Evolutionary conservation across 140 eudicot species (phyloP), one percentile per base, ranked within the genome.

Genomic region (Bidens hawaiensis): DNA sequence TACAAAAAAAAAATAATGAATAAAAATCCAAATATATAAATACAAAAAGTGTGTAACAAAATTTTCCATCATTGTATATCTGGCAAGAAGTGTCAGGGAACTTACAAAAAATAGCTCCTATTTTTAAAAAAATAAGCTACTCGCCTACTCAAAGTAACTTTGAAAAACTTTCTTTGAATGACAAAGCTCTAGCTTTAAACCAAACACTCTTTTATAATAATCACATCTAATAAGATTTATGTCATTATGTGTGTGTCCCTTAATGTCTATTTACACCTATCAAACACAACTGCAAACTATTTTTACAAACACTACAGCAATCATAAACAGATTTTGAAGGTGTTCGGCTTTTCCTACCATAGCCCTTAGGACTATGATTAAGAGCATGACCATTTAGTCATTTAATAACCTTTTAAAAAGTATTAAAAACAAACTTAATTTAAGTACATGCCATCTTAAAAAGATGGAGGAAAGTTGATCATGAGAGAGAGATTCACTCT

Each of bases 1-100:
- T 87, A 80, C 79, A 83, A 40, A 64, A 69, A 28, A 18, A 38
- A 10, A 40, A 46, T 2, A 48, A 49, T 36, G 33, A 61, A 26
- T 70, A 23, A 33, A 47, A 15, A 36, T 51, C 62, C 62, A 67
- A 13, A 18, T 28, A 60, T 22, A 1, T 15, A 16, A 26, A 56
- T 22, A n/a, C n/a, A 34, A 62, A 15, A 62, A 16, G 7, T n/a
- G 49, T 16, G 18, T 22, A 50, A 36, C 8, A 21, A 19, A n/a
- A 22, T 48, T 36, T 50, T 51, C 3, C 25, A 23, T 50, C 52
- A 14, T 53, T 53, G 12, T 53, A n/a, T 26, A 38, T 26, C 26
- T 26, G 38, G 11, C 60, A 25, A 53, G 4, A n/a, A 25, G 17
- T 14, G 23, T 53, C 19, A 8, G 28, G 23, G 22, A 16, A 12